Evolutionary conservation across 352 stramenopile genomes (phyloP).

Genomic region (Phytophthora litchii): DNA sequence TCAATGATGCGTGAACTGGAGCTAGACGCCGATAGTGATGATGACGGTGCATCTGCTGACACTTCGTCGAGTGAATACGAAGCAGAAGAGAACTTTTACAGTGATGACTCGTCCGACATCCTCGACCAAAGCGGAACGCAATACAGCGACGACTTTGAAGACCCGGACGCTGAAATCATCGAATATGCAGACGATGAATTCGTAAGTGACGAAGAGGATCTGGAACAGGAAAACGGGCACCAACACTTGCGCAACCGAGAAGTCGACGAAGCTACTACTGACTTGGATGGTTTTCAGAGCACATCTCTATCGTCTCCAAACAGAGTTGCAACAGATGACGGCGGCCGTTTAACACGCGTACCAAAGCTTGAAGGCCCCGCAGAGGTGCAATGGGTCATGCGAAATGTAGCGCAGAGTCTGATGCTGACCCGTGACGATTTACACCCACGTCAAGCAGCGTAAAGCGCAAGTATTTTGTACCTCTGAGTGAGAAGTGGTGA

Average conservation of each 20-base stretch:
- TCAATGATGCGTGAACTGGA: constrained; percentile 64
- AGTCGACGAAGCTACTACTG: constrained; percentile 10
- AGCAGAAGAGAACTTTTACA: constrained; percentile 87
- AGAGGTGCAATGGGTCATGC: constrained; percentile 81
- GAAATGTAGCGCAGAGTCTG: constrained; percentile 71
- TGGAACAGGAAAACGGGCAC: constrained; percentile 6
- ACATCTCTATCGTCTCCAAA: constrained; percentile 18
- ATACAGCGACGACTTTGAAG: constrained; percentile 87
- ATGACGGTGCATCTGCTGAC: constrained; percentile 37
- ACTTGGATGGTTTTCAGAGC: neutral
- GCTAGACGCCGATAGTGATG: constrained; percentile 58
- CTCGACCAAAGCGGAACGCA: constrained; percentile 69
- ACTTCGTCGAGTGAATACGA: constrained; percentile 79
- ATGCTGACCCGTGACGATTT: constrained; percentile 64
- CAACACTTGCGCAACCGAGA: neutral
- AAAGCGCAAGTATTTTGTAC: neutral
- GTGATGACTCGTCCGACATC: constrained; percentile 74
- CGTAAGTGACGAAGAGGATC: constrained; percentile 38
- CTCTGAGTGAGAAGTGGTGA: neutral
- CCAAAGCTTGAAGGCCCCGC: constrained; percentile 40
- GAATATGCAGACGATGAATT: constrained; percentile 81
- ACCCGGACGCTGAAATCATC: constrained; percentile 77
- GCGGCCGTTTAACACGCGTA: constrained; percentile 8
- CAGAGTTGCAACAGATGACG: constrained; percentile 22
- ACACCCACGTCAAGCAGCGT: constrained; percentile 23